phyloP scores from a whole-genome alignment of 257 asterid genomes.

The Fraxinus quadrangulata region DNA sequence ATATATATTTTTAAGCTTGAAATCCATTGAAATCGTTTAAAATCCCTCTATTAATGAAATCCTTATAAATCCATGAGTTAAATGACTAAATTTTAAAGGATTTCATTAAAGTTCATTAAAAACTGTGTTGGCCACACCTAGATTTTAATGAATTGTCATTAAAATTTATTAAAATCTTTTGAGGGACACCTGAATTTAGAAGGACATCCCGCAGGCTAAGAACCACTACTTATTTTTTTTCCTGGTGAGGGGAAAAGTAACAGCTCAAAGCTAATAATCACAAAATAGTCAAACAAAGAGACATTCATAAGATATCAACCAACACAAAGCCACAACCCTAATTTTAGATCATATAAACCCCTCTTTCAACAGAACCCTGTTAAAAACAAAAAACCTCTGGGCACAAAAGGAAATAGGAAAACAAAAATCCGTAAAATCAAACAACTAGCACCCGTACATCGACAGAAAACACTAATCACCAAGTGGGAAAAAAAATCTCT shows the following conservation, averaged over 20 bases:
- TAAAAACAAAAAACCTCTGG: not conserved
- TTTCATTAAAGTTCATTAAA: too few relatives aligned
- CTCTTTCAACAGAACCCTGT: not conserved
- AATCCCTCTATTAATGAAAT: too few relatives aligned
- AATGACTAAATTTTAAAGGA: too few relatives aligned
- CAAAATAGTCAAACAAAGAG: not conserved
- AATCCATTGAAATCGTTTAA: too few relatives aligned
- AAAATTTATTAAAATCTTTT: too few relatives aligned
- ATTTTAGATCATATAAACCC: not conserved
- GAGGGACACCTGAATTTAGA: too few relatives aligned
- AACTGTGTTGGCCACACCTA: too few relatives aligned
- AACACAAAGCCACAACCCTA: not conserved
- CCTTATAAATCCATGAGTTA: too few relatives aligned
- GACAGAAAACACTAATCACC: not conserved
- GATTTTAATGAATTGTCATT: too few relatives aligned
- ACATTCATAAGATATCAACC: not conserved
- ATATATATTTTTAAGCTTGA: too few relatives aligned
- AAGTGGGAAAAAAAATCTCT: conserved; percentile 7
- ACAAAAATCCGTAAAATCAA: not conserved
- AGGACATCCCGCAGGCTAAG: not conserved
- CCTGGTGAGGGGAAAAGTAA: not conserved
- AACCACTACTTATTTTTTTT: too few relatives aligned
- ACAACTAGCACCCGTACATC: not conserved
- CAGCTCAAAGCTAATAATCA: not conserved
- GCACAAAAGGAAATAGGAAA: too few relatives aligned